Percentiles rank a stretch among this genome's conserved stretches.
These are phyloP conservation scores for Aquilaria yunnanensis DNA, from an alignment of 345 rosid genomes.

Conservation along the genomic window DNA sequence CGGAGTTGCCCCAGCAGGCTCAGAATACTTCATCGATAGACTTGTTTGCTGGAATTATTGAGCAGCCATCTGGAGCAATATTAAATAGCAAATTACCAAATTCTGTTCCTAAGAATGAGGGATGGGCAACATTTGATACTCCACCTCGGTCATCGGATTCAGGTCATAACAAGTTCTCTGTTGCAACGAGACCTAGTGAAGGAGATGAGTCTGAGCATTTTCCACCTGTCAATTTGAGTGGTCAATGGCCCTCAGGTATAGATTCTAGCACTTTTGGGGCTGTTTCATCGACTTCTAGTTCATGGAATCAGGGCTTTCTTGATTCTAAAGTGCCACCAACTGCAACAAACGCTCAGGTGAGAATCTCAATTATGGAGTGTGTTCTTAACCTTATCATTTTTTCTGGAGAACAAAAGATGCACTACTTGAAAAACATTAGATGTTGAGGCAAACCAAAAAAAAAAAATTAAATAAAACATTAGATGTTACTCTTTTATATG, in stretches of 20 bases:
- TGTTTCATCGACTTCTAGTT: constrained; percentile 33
- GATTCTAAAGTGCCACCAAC: constrained; percentile 24
- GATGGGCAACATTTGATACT: constrained; percentile 93
- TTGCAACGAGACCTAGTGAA: constrained; percentile 21
- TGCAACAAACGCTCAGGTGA: constrained; percentile 39
- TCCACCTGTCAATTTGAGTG: constrained; percentile 30
- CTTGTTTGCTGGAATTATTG: constrained; percentile 38
- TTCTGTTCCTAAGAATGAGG: constrained; percentile 48
- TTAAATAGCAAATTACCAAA: constrained; percentile 23
- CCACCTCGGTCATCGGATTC: constrained; percentile 32
- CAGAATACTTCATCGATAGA: constrained; percentile 36
- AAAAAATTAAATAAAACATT: too few relatives aligned
- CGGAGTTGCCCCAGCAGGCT: constrained; percentile 36
- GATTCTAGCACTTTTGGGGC: constrained; percentile 28
- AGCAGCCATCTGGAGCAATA: constrained; percentile 36
- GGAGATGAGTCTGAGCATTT: constrained; percentile 34
- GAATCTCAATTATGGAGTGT: constrained; percentile 11
- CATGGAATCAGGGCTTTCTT: constrained; percentile 39
- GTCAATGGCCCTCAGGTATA: constrained; percentile 50
- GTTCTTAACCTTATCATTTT: not conserved
- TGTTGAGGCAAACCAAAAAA: too few relatives aligned
- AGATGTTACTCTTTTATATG: not conserved
- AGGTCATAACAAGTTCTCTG: constrained; percentile 21
- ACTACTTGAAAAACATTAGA: not conserved
- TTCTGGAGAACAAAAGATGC: constrained; percentile 1